phyloP scores from a whole-genome alignment of 306 rosid species.

The Neltuma alba region DNA sequence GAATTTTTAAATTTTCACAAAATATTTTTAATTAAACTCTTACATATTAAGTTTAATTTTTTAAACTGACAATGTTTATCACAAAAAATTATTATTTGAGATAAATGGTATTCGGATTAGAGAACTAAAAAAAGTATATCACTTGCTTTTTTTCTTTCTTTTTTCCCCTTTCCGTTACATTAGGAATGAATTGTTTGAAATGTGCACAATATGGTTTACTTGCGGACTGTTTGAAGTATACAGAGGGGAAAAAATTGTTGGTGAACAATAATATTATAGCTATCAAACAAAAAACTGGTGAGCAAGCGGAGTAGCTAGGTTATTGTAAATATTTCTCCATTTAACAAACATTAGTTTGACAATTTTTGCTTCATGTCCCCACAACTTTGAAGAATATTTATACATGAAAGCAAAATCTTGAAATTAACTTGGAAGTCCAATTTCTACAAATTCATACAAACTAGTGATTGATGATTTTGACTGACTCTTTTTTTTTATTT shows the following conservation, averaged over 20 bases:
- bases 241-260: not conserved
- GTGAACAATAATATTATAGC: not conserved
- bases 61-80: no score
- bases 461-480: slow-evolving; percentile 26
- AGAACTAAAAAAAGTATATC: no score
- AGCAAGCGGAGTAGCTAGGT: slow-evolving; percentile 44
- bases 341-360: slow-evolving; percentile 48
- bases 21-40: no score
- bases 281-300: slow-evolving; percentile 18
- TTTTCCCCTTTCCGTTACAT: no score
- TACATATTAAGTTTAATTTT: no score
- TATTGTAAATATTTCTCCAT: slow-evolving; percentile 27
- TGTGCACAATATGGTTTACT: not conserved
- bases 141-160: no score
- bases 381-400: slow-evolving; percentile 32
- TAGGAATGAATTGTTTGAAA: not conserved
- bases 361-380: slow-evolving; percentile 45
- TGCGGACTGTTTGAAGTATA: not conserved
- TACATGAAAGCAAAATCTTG: slow-evolving; percentile 10
- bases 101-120: no score
- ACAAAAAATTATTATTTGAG: no score
- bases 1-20: no score
- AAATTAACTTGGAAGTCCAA: slow-evolving; percentile 33
- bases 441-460: slow-evolving; percentile 1
- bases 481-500: slow-evolving; percentile 26